Evolutionary conservation across 805 yeast species (phyloP), one percentile per base, ranked within the genome.

Genomic region (Maudiozyma serrabonitensis): DNA sequence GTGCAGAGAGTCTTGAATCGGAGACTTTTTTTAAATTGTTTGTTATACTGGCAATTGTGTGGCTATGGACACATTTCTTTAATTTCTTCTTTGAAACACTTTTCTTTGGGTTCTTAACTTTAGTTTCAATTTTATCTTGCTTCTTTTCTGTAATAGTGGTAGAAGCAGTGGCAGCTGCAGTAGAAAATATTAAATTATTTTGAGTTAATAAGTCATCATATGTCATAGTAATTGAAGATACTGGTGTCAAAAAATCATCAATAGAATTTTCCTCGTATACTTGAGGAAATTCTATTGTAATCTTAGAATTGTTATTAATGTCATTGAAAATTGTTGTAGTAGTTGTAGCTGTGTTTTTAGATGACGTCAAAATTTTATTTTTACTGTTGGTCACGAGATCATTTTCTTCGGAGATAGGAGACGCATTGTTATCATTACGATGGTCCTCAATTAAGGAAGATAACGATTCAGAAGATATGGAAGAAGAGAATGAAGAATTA

Each of bases 1-100:
- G 72, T 3, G 81, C 69, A 15, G 85, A 81, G 31, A 82, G 61
- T 51, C 87, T 66, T 4, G 85, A 79, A 55, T 78, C 81, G 28
- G 74, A 63, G 4, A 66, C 64, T 45, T 59, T 61, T 42, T 59
- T 59, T 11, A 47, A 13, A 31, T 43, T 47, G 18, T 47, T 47
- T 13, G 41, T n/a, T 12, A 43, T 26, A 31, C 42, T 47, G 12
- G 51, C 28, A 8, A 48, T 48, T 11, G 45, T 48, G 21, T 48
- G 51, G 19, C 51, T 48, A 37, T 48, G 51, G 8, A 40, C n/a
- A 11, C n/a, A 37, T 34, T 45, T 48, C 43, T 44, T 48, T 6
- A 26, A 13, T 31, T 35, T 35, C 34, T 45, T 48, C 16, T 45
- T 48, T 16, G 16, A 13, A 12, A 26, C n/a, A 11, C 23, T 13